These are phyloP conservation scores for Epichloe hybrida DNA, from an alignment of 2,329 filamentous ascomycete genomes.

Conservation along the genomic window DNA sequence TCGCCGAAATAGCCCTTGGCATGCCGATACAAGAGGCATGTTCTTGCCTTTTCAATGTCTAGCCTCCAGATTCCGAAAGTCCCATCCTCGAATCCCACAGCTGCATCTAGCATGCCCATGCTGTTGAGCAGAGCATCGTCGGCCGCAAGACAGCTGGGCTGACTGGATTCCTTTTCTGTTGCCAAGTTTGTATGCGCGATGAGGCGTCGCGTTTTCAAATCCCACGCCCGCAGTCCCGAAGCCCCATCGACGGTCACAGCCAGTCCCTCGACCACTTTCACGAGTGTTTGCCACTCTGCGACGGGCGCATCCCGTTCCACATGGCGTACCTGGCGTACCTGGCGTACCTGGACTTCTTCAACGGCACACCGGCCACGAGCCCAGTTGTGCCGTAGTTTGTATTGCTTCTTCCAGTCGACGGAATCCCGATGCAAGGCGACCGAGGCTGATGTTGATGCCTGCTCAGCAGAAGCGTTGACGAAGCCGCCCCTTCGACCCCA, in stretches of 20 bases:
- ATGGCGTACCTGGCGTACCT: conserved; percentile 40
- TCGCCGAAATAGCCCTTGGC: conserved; percentile 48
- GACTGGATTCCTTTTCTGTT: conserved; percentile 10
- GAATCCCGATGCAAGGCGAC: conserved; percentile 14
- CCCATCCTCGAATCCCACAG: conserved; percentile 59
- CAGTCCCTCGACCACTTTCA: conserved; percentile 63
- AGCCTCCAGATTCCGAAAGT: conserved; percentile 58
- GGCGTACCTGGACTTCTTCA: conserved; percentile 55
- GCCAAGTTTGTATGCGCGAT: conserved; percentile 36
- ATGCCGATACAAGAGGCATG: conserved; percentile 44
- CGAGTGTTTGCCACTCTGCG: conserved; percentile 45
- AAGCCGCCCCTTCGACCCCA: conserved; percentile 26
- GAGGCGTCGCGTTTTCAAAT: conserved; percentile 47
- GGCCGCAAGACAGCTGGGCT: conserved; percentile 52
- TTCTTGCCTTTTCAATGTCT: conserved; percentile 25
- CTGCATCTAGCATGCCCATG: conserved; percentile 39
- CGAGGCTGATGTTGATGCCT: not conserved
- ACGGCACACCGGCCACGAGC: conserved; percentile 67
- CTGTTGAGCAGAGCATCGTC: conserved; percentile 35
- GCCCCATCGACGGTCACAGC: conserved; percentile 62
- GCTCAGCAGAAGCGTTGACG: not conserved
- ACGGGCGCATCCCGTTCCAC: conserved; percentile 17
- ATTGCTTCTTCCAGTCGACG: conserved; percentile 78
- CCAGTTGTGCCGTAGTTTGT: conserved; percentile 87
- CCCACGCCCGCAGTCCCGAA: conserved; percentile 67